These are phyloP conservation scores for Hericium erinaceus DNA, from an alignment of 768 basidiomycete genomes.

Conservation along the genomic window DNA sequence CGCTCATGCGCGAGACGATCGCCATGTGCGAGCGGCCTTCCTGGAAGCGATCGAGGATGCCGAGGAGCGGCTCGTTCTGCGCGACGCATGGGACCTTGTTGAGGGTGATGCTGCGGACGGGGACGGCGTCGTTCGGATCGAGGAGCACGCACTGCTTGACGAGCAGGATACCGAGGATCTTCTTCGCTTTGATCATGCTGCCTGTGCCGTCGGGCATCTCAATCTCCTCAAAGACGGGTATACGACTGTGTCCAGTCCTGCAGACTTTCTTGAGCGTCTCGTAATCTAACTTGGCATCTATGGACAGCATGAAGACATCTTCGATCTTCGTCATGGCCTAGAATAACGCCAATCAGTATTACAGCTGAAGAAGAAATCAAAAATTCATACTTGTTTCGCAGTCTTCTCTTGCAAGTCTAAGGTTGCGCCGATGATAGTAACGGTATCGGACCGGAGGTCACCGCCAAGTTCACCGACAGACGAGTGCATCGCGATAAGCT, in stretches of 20 bases:
- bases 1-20: constrained; percentile 45
- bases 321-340: constrained; percentile 81
- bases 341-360: too few species aligned
- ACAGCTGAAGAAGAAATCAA: too few species aligned
- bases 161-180: constrained; percentile 77
- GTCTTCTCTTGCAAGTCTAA: constrained; percentile 86
- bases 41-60: constrained; percentile 83
- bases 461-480: constrained; percentile 67
- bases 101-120: constrained; percentile 73
- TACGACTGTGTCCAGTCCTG: constrained; percentile 15
- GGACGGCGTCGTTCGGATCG: constrained; percentile 82
- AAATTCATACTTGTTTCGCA: constrained; percentile 49
- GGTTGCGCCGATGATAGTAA: constrained; percentile 83
- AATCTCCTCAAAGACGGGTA: constrained; percentile 17
- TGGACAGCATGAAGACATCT: constrained; percentile 81
- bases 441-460: constrained; percentile 79
- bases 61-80: constrained; percentile 75
- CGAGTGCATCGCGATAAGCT: constrained; percentile 84
- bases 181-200: constrained; percentile 51
- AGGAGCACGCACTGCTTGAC: constrained; percentile 87
- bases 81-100: constrained; percentile 85
- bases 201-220: constrained; percentile 10
- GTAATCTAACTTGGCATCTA: constrained; percentile 76
- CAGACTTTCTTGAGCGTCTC: constrained; percentile 39
- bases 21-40: constrained; percentile 91